Evolutionary conservation across 257 asterid species (phyloP).

Genomic region (Jacaranda mimosifolia): DNA sequence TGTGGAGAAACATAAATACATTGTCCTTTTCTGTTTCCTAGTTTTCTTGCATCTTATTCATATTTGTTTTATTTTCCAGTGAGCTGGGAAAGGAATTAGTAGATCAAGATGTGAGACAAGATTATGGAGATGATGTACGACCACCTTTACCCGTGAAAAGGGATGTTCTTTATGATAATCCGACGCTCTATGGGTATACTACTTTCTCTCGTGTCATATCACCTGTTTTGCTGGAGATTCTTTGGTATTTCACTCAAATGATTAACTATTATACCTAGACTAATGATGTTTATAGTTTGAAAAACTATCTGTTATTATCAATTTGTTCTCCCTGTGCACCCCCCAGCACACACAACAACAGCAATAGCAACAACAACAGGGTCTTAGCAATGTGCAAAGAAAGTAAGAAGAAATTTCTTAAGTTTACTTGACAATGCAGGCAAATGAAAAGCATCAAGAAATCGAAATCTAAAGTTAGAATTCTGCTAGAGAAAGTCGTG

Average conservation of each 20-base stretch:
- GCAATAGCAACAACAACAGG: neutral
- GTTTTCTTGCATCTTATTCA: constrained; percentile 19
- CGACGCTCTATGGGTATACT: constrained; percentile 70
- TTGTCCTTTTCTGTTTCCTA: constrained; percentile 24
- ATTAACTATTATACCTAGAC: neutral
- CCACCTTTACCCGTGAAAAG: constrained; percentile 96
- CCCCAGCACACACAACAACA: no score
- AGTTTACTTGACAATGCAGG: neutral
- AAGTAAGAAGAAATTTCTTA: neutral
- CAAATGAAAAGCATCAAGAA: neutral
- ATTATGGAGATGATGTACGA: constrained; percentile 70
- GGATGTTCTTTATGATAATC: constrained; percentile 86
- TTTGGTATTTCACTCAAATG: neutral
- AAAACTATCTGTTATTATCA: neutral
- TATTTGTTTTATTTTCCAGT: constrained; percentile 42
- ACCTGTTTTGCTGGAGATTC: neutral
- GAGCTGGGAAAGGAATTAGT: constrained; percentile 54
- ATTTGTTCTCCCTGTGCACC: neutral
- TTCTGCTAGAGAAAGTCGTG: constrained; percentile 7
- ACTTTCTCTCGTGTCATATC: constrained; percentile 30
- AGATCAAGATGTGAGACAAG: constrained; percentile 51
- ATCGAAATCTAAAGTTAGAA: neutral
- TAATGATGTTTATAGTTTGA: neutral
- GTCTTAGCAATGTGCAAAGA: neutral
- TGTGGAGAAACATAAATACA: constrained; percentile 18